These are phyloP conservation scores for Shiraia sp. DNA, from an alignment of 2,329 filamentous ascomycete genomes.

Conservation along the genomic window DNA sequence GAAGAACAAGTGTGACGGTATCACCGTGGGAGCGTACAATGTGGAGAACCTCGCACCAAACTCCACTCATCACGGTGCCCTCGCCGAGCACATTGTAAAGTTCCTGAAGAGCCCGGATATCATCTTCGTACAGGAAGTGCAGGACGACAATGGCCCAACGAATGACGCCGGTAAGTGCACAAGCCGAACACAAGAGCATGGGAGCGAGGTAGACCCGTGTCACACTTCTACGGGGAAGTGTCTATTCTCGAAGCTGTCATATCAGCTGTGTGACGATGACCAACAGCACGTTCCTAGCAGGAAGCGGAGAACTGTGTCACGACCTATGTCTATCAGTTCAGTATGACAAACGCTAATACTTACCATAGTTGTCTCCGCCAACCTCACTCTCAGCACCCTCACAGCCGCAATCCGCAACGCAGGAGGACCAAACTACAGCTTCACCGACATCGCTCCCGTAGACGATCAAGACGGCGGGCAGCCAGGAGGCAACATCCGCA, in stretches of 20 bases:
- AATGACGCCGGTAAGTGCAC: constrained; percentile 58
- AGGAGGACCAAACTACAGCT: constrained; percentile 60
- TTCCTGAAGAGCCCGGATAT: constrained; percentile 67
- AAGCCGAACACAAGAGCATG: constrained; percentile 1
- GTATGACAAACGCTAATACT: constrained; percentile 1
- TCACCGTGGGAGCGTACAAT: constrained; percentile 71
- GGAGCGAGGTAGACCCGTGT: background rate
- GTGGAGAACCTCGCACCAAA: constrained; percentile 68
- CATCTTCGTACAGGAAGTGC: constrained; percentile 71
- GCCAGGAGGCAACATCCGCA: constrained; percentile 72
- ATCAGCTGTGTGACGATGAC: background rate
- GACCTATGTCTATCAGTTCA: constrained; percentile 5
- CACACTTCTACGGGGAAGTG: background rate
- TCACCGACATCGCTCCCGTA: constrained; percentile 62
- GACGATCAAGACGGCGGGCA: constrained; percentile 67
- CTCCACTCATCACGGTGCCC: constrained; percentile 58
- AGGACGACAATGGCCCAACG: constrained; percentile 66
- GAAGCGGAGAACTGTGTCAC: background rate
- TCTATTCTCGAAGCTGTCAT: background rate
- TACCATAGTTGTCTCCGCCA: constrained; percentile 53
- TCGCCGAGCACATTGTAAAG: constrained; percentile 68
- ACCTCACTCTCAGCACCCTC: constrained; percentile 63
- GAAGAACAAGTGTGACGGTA: constrained; percentile 60
- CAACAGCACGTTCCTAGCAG: no score
- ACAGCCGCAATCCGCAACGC: constrained; percentile 55